Evolutionary conservation across 371 early-diverging fungal genomes (phyloP), one percentile per base, ranked within the genome.

Genomic region (Mucor lusitanicus): DNA sequence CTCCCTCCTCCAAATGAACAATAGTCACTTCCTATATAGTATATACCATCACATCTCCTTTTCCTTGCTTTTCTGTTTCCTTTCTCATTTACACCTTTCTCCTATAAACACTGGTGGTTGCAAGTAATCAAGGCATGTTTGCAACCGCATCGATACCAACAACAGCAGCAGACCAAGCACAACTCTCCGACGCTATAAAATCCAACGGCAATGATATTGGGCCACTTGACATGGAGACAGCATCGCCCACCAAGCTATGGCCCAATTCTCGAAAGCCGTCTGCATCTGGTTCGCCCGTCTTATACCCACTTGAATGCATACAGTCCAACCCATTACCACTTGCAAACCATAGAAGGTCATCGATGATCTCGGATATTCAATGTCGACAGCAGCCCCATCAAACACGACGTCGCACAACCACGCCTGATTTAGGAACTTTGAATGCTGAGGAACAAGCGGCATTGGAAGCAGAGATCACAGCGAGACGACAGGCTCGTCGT

Each of bases 401-500:
- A 32, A 13, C 13, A 32, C 46, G 37, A 46, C 70, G 70, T 55
- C 66, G 63, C 37, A 68, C 63, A 27, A 58, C 59, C 17, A 69
- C 69, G 2, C 73, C 73, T 19, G 77, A 75, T 70, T 65, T 82
- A 23, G 77, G 76, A 48, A 59, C 75, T 37, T 56, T 82, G 27
- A 65, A 74, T 69, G 62, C 66, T 6, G 82, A 82, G 15, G 82
- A 82, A 50, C 71, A 77, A 63, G 67, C 68, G 2, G 76, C 71
- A 0, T 63, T 82, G 17, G 74, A 79, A 57, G 71, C 67, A 15
- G 82, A 79, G 23, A 82, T 82, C 19, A 67, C 70, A 8, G 76
- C 79, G 8, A 72, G 82, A 58, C 68, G 79, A 48, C 70, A 70
- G 9, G 82, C 82, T 19, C 69, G 82, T 11, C 73, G 82, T 32